Conservation (phyloP, 2,329 filamentous ascomycete species). For the Penicillium sp. region DNA sequence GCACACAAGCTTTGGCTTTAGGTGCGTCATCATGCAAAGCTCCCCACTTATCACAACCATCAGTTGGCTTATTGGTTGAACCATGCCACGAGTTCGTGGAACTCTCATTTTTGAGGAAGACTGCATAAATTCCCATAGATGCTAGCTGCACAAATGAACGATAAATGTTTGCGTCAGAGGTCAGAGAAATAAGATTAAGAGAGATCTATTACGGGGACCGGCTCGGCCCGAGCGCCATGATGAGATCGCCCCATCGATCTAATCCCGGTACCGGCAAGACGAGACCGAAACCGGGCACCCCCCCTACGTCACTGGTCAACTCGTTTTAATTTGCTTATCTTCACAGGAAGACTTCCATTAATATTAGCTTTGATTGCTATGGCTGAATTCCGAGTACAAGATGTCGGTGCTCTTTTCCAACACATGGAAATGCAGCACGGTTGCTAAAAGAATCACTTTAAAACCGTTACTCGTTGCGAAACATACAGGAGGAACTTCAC, state of each 20-base stretch:
- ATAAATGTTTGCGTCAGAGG: conserved; percentile 4
- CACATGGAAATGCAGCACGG: too few relatives aligned
- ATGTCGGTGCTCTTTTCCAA: too few relatives aligned
- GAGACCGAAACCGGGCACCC: not conserved
- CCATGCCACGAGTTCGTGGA: not conserved
- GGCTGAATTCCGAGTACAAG: not conserved
- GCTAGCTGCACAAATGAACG: not conserved
- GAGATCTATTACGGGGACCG: not conserved
- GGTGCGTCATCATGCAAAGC: not conserved
- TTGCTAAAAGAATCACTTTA: not conserved
- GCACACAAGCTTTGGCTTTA: not conserved
- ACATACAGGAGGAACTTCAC: too few relatives aligned
- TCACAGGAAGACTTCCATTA: too few relatives aligned
- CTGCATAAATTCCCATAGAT: too few relatives aligned
- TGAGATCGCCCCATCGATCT: not conserved
- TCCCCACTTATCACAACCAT: not conserved
- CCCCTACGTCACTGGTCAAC: not conserved
- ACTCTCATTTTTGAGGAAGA: not conserved
- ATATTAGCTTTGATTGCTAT: too few relatives aligned
- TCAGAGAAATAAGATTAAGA: not conserved
- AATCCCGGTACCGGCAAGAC: not conserved
- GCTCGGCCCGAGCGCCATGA: not conserved
- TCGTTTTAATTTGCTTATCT: not conserved
- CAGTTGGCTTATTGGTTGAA: not conserved
- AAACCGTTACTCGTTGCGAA: not conserved